Base-by-base conservation (phyloP, 2,329 filamentous ascomycete species). In the Hypoxylon sp. region DNA sequence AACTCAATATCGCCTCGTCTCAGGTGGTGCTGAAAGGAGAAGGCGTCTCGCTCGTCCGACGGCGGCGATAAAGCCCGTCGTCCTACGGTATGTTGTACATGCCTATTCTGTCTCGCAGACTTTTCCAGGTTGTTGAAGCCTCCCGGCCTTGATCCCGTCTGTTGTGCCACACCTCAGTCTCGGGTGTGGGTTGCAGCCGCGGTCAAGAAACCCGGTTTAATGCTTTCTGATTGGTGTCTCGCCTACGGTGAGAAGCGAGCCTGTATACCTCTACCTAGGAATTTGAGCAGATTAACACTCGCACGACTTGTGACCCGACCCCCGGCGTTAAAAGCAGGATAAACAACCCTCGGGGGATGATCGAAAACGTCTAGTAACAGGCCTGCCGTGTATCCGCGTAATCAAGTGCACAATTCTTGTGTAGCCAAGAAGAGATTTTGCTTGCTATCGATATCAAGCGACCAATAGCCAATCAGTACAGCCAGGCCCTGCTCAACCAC, bases 21-120 rank as follows among this genome's bases (percentile, higher is more conserved):
- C 61, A 69, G 63, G 66, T 66, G 37, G 60, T 67, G 61, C 61
- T 66, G 58, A 61, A 69, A 54, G 46, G 37, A 62, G 66, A 61
- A 70, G 54, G 71, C 71, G 71, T 72, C 54, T 73, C 71, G 71
- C 71, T 66, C 69, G 65, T 66, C 67, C 60, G 40, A 66, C 62
- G 62, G 55, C 56, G 37, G 55, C 56, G 37, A 67, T 59, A 66
- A 37, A 25, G 40, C 35, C 61, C 49, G 20, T 20, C 25, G 49
- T 22, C 40, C 40, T 44, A 44, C 40, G 13, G 33, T 35, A 37
- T 53, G 7, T 20, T 17, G 30, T 59, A 53, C 53, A 20, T 53
- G 40, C 35, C 17, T 51, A 37, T n/a, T 25, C 22, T 58, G 44
- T 58, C 55, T 49, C 20, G 42, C 42, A 22, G 55, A 37, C 30